Evolutionary conservation across 1,284 basidiomycete genomes (phyloP), one percentile per base, ranked within the genome.

Genomic region (Naganishia sp.): DNA sequence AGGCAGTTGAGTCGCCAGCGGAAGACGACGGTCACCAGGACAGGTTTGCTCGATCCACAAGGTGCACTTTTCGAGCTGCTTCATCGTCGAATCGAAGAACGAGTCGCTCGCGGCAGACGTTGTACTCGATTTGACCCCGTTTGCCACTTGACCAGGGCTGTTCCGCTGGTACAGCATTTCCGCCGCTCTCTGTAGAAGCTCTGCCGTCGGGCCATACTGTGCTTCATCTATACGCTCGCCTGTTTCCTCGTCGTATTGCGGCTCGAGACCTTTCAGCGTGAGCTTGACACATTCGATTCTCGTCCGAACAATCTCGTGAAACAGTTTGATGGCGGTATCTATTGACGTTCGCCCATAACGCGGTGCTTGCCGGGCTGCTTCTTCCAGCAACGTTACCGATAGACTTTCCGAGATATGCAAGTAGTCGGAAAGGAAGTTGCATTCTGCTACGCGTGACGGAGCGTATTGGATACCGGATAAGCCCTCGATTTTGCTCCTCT

Each of bases 301-400:
- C 42, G 39, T 43, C 11, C 43, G 52, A 11, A 66, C 31, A 21
- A 68, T 46, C 39, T 64, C 55, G 48, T 68, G 67, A 43, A 65
- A 68, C 28, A 68, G 39, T 39, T 65, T 68, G 64, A 68, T 44
- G 16, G 67, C 63, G 13, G 67, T 65, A 44, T 65, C 56, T 18
- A 59, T 55, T n/a, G 57, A 39, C 1, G 63, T 48, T n/a, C 67
- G 56, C 31, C 57, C 57, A 25, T 65, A 55, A 2, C 57, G 44
- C 6, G 57, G 56, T 23, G 64, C 56, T 43, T 65, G 49, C 11
- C 48, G 43, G 1, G 52, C 43, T n/a, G 64, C 64, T 28, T 52
- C 33, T 9, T 44, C 44, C 31, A 68, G 36, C 28, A 68, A 23
- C 10, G 60, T 31, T 6, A 46, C 48, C 16, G 63, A 53, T 3